Conservation (phyloP, 139 green algal species). For the Tetradesmus lagerheimii region DNA sequence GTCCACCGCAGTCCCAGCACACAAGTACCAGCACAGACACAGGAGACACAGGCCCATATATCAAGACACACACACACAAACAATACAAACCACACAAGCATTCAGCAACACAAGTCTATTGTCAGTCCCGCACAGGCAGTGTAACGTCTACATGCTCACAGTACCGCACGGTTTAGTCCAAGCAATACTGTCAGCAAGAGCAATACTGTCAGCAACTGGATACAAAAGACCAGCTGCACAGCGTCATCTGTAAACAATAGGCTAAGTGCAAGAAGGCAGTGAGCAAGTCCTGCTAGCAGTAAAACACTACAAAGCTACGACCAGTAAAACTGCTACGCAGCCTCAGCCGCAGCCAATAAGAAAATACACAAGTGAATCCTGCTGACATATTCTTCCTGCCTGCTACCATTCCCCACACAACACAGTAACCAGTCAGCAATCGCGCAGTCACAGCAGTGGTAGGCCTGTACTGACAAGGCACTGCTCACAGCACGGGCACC, state of each 20-base stretch:
- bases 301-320: no score
- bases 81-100: not conserved
- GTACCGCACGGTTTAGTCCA: not conserved
- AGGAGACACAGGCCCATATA: not conserved
- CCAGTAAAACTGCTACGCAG: no score
- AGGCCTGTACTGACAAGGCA: no score
- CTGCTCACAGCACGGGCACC: no score
- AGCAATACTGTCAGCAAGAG: not conserved
- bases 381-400: no score
- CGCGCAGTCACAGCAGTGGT: no score
- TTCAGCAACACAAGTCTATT: not conserved
- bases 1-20: no score
- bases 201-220: not conserved
- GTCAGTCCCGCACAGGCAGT: not conserved
- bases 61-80: not conserved
- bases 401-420: no score
- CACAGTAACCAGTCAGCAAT: no score
- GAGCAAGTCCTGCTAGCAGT: not conserved
- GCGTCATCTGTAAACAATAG: not conserved
- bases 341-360: no score
- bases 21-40: not conserved
- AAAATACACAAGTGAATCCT: no score
- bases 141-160: not conserved
- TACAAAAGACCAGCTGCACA: not conserved
- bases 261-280: not conserved